Base-by-base conservation (phyloP, 225 moss, liverwort and hornwort species). In the Pleurozium schreberi region DNA sequence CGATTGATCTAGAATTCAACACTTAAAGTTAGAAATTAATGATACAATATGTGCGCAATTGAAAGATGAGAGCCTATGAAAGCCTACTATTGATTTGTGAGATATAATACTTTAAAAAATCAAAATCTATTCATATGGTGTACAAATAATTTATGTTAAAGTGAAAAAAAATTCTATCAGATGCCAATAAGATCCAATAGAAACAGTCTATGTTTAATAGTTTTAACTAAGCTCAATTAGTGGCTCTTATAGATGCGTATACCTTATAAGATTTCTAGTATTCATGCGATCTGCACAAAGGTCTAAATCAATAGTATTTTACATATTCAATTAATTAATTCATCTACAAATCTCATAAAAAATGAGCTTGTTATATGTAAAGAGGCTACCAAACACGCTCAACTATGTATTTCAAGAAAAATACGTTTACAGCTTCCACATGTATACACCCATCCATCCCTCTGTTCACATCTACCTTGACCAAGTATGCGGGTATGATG, bases 101-200 rank as follows among this genome's bases (percentile, higher is more conserved):
- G 6, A 19, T 18, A 10, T 1, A 3, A n/a, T 38, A 38, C 11
- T 67, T 67, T 4, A 18, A 38, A 12, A 68, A 12, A 2, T 68
- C 12, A 22, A 12, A 68, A 12, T 23, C 23, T 13, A 68, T 22
- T 68, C 21, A n/a, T n/a, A n/a, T n/a, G 12, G 22, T 7, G 7
- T 68, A 2, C n/a, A 68, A 68, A 68, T n/a, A 12, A 12, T 68
- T 68, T n/a, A n/a, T 22, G 4, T 18, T n/a, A 12, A 21, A n/a
- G 12, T n/a, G n/a, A n/a, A 6, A 0, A n/a, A 1, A 12, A n/a
- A 20, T 10, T n/a, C n/a, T 22, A n/a, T 11, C 19, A 18, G 18
- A 18, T 55, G 55, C 55, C 55, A 18, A 55, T 53, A 53, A 55
- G 19, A 55, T 55, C 5, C 18, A 34, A 65, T 22, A 12, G n/a